A percentile compares a stretch with the other conserved stretches of the same genome.
phyloP scores from a whole-genome alignment of 2,329 filamentous ascomycete species.

The Neonectria coccinea region DNA sequence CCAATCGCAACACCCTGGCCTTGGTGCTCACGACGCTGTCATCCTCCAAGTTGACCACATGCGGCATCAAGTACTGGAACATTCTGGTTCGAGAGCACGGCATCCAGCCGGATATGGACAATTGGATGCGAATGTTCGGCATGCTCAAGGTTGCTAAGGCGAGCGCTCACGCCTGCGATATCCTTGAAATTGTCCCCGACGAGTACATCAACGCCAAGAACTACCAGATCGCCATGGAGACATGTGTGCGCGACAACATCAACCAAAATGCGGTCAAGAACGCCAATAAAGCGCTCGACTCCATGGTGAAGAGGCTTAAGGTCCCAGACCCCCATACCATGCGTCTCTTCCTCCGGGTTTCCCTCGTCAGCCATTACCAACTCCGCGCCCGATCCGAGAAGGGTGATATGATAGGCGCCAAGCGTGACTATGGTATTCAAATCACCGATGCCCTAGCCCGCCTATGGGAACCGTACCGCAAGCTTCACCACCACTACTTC shows the following conservation, averaged over 20 bases:
- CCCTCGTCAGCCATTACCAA: slow-evolving; percentile 60
- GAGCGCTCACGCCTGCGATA: slow-evolving; percentile 69
- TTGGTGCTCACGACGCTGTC: slow-evolving; percentile 75
- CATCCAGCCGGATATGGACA: slow-evolving; percentile 78
- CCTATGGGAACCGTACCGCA: slow-evolving; percentile 63
- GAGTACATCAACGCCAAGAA: slow-evolving; percentile 61
- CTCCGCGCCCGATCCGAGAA: slow-evolving; percentile 50
- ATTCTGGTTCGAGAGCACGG: slow-evolving; percentile 70
- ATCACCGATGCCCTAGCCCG: slow-evolving; percentile 62
- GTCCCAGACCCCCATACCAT: slow-evolving; percentile 64
- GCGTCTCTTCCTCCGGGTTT: slow-evolving; percentile 67
- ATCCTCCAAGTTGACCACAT: slow-evolving; percentile 68
- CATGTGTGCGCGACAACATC: slow-evolving; percentile 80
- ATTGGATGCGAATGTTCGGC: slow-evolving; percentile 76
- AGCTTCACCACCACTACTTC: slow-evolving; percentile 53
- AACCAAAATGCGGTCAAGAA: slow-evolving; percentile 77
- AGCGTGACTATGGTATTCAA: slow-evolving; percentile 61
- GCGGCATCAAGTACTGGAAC: slow-evolving; percentile 84
- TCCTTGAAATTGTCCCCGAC: slow-evolving; percentile 68
- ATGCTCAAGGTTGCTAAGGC: slow-evolving; percentile 74
- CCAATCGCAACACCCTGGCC: slow-evolving; percentile 72
- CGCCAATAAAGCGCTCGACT: slow-evolving; percentile 72
- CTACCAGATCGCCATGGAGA: slow-evolving; percentile 78
- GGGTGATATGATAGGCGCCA: slow-evolving; percentile 51
- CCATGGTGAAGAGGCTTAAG: slow-evolving; percentile 63